Conservation (phyloP, 139 green algal genomes). For the Spirogloea muscicola region DNA sequence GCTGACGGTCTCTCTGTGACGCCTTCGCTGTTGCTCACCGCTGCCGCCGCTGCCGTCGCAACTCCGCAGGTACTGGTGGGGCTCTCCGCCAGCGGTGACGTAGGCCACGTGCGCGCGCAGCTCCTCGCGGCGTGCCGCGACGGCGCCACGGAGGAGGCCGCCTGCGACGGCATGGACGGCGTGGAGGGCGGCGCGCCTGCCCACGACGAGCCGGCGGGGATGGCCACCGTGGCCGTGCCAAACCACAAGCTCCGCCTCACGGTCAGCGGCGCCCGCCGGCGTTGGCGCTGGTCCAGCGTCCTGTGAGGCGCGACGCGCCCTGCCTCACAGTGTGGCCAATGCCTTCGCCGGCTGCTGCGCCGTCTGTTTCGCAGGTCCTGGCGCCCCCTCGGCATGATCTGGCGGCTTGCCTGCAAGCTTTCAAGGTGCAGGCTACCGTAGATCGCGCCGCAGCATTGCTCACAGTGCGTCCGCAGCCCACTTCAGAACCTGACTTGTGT, state of each 20-base stretch:
- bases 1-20: no score
- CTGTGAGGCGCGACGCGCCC: neutral
- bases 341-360: neutral
- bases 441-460: neutral
- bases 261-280: neutral
- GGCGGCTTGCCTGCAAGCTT: no score
- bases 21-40: no score
- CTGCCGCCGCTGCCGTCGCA: no score
- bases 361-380: neutral
- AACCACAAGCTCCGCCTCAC: constrained; percentile 2
- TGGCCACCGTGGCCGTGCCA: neutral
- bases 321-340: neutral
- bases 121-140: no score
- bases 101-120: no score
- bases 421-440: no score
- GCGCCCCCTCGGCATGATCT: neutral
- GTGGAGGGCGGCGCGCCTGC: neutral
- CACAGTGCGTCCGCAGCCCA: neutral
- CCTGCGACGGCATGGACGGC: neutral
- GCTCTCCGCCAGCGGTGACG: no score
- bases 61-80: no score
- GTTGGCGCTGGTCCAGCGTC: neutral
- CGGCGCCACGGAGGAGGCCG: neutral
- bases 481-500: neutral
- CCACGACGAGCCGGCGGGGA: neutral